Conservation (phyloP, 73 alveolate genomes). For the Breviolum minutum region DNA sequence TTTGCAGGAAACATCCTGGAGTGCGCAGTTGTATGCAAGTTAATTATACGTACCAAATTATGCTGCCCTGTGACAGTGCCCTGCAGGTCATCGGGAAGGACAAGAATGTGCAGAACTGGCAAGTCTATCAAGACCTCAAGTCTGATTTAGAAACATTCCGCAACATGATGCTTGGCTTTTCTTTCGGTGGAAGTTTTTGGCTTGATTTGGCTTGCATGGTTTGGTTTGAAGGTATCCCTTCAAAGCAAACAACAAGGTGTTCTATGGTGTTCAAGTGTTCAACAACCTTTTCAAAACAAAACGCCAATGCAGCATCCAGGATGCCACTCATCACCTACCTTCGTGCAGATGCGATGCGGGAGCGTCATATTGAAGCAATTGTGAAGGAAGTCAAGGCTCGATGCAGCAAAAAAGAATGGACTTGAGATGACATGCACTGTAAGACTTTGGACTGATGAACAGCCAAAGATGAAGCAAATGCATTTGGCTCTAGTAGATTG, state of each 20-base stretch:
- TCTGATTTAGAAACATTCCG: conserved; percentile 78
- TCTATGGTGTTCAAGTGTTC: not conserved
- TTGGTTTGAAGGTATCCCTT: no score
- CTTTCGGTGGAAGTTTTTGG: not conserved
- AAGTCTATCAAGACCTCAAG: conserved; percentile 87
- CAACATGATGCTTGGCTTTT: conserved; percentile 42
- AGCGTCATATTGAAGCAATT: conserved; percentile 99
- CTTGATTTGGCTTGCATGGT: not conserved
- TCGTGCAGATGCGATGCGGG: conserved; percentile 99
- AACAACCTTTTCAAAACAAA: conserved; percentile 16
- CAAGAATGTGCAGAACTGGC: conserved; percentile 94
- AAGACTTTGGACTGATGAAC: no score
- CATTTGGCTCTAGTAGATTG: no score
- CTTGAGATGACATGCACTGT: no score
- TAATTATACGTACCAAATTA: not conserved
- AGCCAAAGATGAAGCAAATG: no score
- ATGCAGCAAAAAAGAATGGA: no score
- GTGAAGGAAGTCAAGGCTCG: conserved; percentile 97
- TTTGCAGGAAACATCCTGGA: not conserved
- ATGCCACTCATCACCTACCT: conserved; percentile 99
- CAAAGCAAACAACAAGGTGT: not conserved
- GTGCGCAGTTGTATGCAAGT: not conserved
- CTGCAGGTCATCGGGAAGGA: conserved; percentile 86
- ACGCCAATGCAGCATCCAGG: conserved; percentile 59
- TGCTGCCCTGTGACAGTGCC: not conserved